Base-by-base conservation (phyloP, 768 basidiomycete genomes). In the Termitomyces sp. region DNA sequence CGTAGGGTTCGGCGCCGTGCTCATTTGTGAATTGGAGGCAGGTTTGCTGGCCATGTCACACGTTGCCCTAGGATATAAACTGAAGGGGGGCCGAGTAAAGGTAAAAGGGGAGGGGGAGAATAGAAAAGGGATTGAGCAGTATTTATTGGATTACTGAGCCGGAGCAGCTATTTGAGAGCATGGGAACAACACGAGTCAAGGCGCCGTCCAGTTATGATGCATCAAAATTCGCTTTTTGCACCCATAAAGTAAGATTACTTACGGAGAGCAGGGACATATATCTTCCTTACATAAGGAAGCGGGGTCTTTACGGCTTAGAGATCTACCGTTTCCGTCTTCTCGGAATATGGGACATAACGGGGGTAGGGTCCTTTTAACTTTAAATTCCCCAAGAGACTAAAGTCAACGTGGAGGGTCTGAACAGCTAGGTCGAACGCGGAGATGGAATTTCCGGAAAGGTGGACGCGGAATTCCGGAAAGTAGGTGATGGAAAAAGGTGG, bases 101-200 rank as follows among this genome's bases (percentile, higher is more conserved):
- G 48, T 35, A 22, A 33, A 40, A n/a, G 24, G 49, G 28, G 35
- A 20, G n/a, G 39, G 2, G 2, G 42, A 50, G 45, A 7, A 57
- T 42, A 24, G 51, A 13, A 36, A 24, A 9, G 11, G 20, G 11
- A 46, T 36, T 1, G 59, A 42, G 44, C 2, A 38, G 18, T 28
- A 28, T 28, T 28, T 28, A 33, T 22, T 54, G 6, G n/a, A 57
- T 46, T 18, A 53, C n/a, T 7, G 28, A 54, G 57, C 50, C 36
- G 33, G 44, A 24, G 4, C 33, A 35, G 62, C 50, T 63, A 63
- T 66, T 63, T 66, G 63, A 63, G 59, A 60, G 49, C 62, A 60
- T 56, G 65, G 59, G 53, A 63, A 57, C 18, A 32, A 35, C 51
- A 60, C 55, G 51, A 48, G 58, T 51, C 20, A 52, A 22, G 6